Conservation (phyloP, 106 monocot species). For the Xerophyta viscosa region DNA sequence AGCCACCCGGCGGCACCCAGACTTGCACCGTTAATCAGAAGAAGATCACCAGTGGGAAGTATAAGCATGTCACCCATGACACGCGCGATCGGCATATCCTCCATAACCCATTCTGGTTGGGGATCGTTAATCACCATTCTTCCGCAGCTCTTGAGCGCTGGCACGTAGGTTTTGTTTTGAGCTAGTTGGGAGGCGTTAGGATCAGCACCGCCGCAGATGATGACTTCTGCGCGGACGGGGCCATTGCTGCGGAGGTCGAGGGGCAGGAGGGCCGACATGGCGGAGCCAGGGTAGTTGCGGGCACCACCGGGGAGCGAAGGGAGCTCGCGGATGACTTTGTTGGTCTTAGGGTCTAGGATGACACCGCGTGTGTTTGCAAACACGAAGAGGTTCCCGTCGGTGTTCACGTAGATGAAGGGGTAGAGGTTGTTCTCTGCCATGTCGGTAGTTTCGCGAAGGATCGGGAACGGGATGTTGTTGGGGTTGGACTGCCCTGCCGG, state of each 20-base stretch:
- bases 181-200: conserved; percentile 22
- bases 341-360: conserved; percentile 48
- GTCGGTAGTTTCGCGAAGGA: conserved; percentile 58
- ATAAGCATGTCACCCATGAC: conserved; percentile 58
- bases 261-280: conserved; percentile 54
- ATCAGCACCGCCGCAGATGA: conserved; percentile 64
- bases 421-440: conserved; percentile 80
- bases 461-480: conserved; percentile 16
- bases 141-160: conserved; percentile 34
- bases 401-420: conserved; percentile 73
- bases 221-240: conserved; percentile 35
- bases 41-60: conserved; percentile 46
- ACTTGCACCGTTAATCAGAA: conserved; percentile 54
- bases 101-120: conserved; percentile 29
- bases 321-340: conserved; percentile 30
- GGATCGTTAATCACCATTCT: conserved; percentile 20
- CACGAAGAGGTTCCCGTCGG: conserved; percentile 87
- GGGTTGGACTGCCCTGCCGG: conserved; percentile 17
- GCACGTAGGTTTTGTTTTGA: conserved; percentile 11
- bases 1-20: conserved; percentile 48
- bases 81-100: conserved; percentile 44
- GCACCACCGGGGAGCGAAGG: conserved; percentile 41
- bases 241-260: conserved; percentile 33
- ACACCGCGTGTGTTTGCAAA: conserved; percentile 82
- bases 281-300: conserved; percentile 66